Conservation (phyloP, 306 rosid species). For the Begonia loranthoides region DNA sequence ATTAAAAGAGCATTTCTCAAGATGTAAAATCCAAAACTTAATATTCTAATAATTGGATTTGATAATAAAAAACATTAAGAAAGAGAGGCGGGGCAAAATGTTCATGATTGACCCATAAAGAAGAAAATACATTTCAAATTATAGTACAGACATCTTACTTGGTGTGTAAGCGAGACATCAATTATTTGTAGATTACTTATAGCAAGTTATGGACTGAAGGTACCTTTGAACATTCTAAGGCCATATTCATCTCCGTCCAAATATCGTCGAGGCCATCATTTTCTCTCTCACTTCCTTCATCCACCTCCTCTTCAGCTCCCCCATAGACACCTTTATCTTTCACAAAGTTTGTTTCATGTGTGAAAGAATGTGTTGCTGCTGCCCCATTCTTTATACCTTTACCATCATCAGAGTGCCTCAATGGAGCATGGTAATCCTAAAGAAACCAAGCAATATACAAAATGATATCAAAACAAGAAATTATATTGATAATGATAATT, state of each 20-base stretch:
- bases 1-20: background rate
- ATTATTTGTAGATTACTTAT: too few relatives aligned
- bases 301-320: conserved; percentile 47
- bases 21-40: too few relatives aligned
- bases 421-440: conserved; percentile 22
- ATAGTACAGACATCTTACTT: too few relatives aligned
- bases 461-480: conserved; percentile 4
- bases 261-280: conserved; percentile 66
- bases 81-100: too few relatives aligned
- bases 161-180: too few relatives aligned
- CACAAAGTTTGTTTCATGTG: conserved; percentile 6
- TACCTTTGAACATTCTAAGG: conserved; percentile 71
- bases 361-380: conserved; percentile 10
- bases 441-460: conserved; percentile 11
- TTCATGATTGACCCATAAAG: too few relatives aligned
- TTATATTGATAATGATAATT: background rate
- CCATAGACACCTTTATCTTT: conserved; percentile 49
- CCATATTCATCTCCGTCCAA: conserved; percentile 86
- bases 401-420: conserved; percentile 12
- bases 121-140: too few relatives aligned
- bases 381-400: conserved; percentile 9
- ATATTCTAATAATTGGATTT: too few relatives aligned
- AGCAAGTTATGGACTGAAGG: background rate
- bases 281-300: conserved; percentile 15
- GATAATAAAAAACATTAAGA: too few relatives aligned